These are phyloP conservation scores for Copromyces sp. DNA, from an alignment of 495 filamentous ascomycete species.

Conservation along the genomic window DNA sequence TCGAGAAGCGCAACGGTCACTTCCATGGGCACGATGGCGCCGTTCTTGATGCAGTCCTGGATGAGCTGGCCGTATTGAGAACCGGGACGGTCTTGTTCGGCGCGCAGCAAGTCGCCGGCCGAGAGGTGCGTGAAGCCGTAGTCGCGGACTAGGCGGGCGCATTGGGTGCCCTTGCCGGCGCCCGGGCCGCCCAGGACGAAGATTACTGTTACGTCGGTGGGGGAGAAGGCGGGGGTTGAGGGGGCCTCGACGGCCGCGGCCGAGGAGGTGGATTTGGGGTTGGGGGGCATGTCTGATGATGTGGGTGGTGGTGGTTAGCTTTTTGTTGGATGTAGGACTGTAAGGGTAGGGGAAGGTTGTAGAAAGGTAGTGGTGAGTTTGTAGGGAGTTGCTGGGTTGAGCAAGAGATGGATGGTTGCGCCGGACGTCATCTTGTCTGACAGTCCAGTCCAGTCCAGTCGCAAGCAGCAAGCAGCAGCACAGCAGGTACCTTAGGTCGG, in stretches of 20 bases:
- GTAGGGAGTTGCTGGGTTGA: too few species aligned
- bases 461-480: background rate
- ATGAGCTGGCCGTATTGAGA: slow-evolving; percentile 86
- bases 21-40: slow-evolving; percentile 95
- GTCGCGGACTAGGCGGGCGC: slow-evolving; percentile 75
- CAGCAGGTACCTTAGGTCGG: background rate
- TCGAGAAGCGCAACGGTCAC: slow-evolving; percentile 91
- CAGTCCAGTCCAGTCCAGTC: background rate
- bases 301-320: too few species aligned
- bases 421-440: background rate
- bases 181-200: slow-evolving; percentile 75
- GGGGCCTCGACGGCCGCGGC: slow-evolving; percentile 30
- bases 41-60: slow-evolving; percentile 79
- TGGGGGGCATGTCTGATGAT: slow-evolving; percentile 8
- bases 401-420: too few species aligned
- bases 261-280: background rate
- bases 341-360: background rate
- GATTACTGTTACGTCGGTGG: slow-evolving; percentile 74
- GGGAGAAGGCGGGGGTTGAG: slow-evolving; percentile 64
- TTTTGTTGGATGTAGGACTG: background rate
- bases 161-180: slow-evolving; percentile 79
- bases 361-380: background rate
- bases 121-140: slow-evolving; percentile 89
- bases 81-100: slow-evolving; percentile 78
- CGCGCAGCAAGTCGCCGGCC: slow-evolving; percentile 87